phyloP scores from a whole-genome alignment of 2,329 filamentous ascomycete genomes.

The Cercospora berteroae region DNA sequence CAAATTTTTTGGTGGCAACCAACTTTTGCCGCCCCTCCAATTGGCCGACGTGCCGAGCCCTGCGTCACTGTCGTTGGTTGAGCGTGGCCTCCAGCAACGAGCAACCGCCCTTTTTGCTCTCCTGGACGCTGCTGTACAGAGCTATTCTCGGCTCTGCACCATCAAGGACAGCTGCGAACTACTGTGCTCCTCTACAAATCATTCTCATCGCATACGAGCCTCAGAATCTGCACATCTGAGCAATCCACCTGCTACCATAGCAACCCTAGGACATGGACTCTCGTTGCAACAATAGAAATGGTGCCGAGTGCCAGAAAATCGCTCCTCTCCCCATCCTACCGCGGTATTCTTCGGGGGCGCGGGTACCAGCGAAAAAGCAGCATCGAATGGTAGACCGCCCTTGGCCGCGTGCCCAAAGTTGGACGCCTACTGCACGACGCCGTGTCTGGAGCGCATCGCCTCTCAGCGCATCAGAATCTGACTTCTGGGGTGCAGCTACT shows the following conservation, averaged over 20 bases:
- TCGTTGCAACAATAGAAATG: background rate
- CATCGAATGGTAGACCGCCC: constrained; percentile 10
- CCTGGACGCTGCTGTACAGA: background rate
- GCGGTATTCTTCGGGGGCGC: background rate
- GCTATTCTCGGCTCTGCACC: background rate
- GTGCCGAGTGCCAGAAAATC: too few relatives aligned
- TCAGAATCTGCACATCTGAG: background rate
- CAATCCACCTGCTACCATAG: background rate
- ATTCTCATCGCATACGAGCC: background rate
- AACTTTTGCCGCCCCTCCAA: constrained; percentile 1
- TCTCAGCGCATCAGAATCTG: background rate
- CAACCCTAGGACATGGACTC: background rate
- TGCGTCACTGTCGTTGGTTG: constrained; percentile 7
- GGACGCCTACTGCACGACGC: constrained; percentile 2
- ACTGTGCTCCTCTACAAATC: background rate
- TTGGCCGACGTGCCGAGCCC: background rate
- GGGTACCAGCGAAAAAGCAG: background rate
- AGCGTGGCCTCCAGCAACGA: background rate
- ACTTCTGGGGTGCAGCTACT: constrained; percentile 12
- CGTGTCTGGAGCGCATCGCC: constrained; percentile 3
- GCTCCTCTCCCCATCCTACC: background rate
- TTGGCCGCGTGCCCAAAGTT: background rate
- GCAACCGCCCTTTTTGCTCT: background rate
- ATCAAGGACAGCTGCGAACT: background rate
- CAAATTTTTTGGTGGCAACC: constrained; percentile 2